Percentiles rank a stretch among this genome's conserved stretches.
Evolutionary conservation across 345 rosid species (phyloP).

Genomic region (Corchorus capsularis): DNA sequence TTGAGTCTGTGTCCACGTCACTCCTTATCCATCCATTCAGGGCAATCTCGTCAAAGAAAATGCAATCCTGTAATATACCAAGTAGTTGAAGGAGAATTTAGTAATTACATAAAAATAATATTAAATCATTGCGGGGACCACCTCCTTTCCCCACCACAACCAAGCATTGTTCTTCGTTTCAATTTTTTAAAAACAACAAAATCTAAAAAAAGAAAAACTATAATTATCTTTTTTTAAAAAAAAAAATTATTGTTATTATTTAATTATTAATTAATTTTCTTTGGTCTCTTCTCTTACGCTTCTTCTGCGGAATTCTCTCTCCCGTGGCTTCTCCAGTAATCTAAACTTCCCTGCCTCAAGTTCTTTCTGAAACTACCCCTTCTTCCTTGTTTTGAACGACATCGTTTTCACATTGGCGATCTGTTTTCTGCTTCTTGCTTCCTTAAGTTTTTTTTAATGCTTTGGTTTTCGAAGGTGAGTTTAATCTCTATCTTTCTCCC

Average conservation of each 20-base stretch:
- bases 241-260: background rate
- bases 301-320: slow-evolving; percentile 54
- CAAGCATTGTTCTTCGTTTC: slow-evolving; percentile 45
- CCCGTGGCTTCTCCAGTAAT: slow-evolving; percentile 47
- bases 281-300: slow-evolving; percentile 51
- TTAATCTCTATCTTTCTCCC: slow-evolving; percentile 11
- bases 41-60: slow-evolving; percentile 20
- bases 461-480: slow-evolving; percentile 45
- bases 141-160: slow-evolving; percentile 56
- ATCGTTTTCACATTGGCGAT: slow-evolving; percentile 36
- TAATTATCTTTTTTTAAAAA: slow-evolving; percentile 23
- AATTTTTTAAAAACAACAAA: slow-evolving; percentile 9
- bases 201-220: background rate
- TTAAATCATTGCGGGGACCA: slow-evolving; percentile 42
- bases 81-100: slow-evolving; percentile 18
- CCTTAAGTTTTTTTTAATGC: slow-evolving; percentile 33
- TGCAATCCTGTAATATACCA: slow-evolving; percentile 13
- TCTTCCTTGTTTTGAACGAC: slow-evolving; percentile 27
- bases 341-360: slow-evolving; percentile 40
- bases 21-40: slow-evolving; percentile 21
- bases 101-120: slow-evolving; percentile 20
- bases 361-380: slow-evolving; percentile 25
- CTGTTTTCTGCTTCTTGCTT: slow-evolving; percentile 13
- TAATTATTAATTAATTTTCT: slow-evolving; percentile 23
- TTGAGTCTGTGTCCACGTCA: background rate